Percentiles rank a stretch among this genome's conserved stretches.
These are phyloP conservation scores for Gossypium anomalum DNA, from an alignment of 345 rosid species.

Conservation along the genomic window DNA sequence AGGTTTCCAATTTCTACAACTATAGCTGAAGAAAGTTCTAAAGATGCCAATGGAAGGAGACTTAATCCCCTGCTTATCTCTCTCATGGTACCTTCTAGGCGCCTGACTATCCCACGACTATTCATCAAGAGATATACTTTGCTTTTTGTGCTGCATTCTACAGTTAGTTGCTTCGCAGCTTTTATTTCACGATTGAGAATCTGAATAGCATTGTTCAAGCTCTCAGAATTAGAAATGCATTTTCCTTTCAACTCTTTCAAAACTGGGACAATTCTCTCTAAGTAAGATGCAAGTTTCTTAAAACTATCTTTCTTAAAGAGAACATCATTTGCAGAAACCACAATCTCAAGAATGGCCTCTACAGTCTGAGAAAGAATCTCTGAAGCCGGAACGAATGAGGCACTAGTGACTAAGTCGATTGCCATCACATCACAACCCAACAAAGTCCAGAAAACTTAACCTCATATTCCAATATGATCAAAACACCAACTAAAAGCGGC, in stretches of 20 bases:
- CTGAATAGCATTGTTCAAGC: conserved; percentile 41
- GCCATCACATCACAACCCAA: conserved; percentile 31
- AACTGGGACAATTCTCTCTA: conserved; percentile 49
- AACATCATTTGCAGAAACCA: conserved; percentile 35
- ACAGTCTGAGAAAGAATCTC: conserved; percentile 41
- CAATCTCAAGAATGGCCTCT: conserved; percentile 40
- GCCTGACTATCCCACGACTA: conserved; percentile 42
- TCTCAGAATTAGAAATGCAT: conserved; percentile 29
- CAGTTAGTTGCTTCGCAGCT: conserved; percentile 41
- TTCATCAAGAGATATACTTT: conserved; percentile 62
- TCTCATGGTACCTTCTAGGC: conserved; percentile 31
- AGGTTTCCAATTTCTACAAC: conserved; percentile 38
- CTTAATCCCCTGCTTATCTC: conserved; percentile 52
- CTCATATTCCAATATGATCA: conserved; percentile 14
- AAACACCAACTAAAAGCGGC: background rate
- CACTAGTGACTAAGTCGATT: conserved; percentile 33
- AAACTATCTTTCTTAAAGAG: conserved; percentile 51
- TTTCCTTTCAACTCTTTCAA: conserved; percentile 46
- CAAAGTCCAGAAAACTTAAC: conserved; percentile 16
- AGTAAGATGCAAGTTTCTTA: conserved; percentile 40
- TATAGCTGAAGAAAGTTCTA: conserved; percentile 46
- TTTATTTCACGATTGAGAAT: conserved; percentile 50
- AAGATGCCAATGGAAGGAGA: conserved; percentile 53
- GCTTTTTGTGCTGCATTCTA: conserved; percentile 48
- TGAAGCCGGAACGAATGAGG: conserved; percentile 33